Evolutionary conservation across 2,329 filamentous ascomycete genomes (phyloP), one percentile per base, ranked within the genome.

Genomic region (Chaetomium sp.): DNA sequence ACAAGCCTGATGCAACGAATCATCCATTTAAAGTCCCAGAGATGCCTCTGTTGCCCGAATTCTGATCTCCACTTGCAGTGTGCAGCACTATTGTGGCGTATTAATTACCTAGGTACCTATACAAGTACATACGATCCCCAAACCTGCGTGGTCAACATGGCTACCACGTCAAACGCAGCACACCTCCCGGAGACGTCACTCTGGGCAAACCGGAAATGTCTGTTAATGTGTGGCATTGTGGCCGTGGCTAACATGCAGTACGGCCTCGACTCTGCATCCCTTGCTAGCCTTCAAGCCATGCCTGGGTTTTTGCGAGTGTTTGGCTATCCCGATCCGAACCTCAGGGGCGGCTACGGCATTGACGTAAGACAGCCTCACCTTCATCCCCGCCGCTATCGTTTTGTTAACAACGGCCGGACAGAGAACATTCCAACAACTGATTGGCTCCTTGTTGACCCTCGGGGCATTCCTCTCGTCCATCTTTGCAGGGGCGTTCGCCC

Each of bases 211-310:
- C 67, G 75, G 60, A 82, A 79, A 77, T 82, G 81, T 63, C 74
- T 83, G 13, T 50, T 76, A 10, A 79, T 82, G 65, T 82, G 81
- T 70, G 78, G 75, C 55, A 73, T 78, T 16, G 79, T 83, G 8
- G 78, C 81, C 4, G 74, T 81, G 33, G 80, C 81, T 4, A 83
- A 81, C 66, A 81, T 83, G 76, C 81, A 85, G 68, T 84, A 84
- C 71, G 81, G 81, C 2, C 77, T 84, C 6, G 81, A 84, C 70
- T 79, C 76, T 12, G 77, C 79, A 2, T 78, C 78, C 8, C 75
- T 84, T 0, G 78, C 78, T 9, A 79, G 77, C 2, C 71, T 82
- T 4, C 78, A 82, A 68, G 80, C 81, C 3, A 83, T 83, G 81
- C 81, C 82, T 0, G 82, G 82, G 0, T 84, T 84, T 58, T 69